A percentile compares a stretch with the other conserved stretches of the same genome.
Evolutionary conservation across 805 yeast species (phyloP).

Genomic region (Ogataea sp.): DNA sequence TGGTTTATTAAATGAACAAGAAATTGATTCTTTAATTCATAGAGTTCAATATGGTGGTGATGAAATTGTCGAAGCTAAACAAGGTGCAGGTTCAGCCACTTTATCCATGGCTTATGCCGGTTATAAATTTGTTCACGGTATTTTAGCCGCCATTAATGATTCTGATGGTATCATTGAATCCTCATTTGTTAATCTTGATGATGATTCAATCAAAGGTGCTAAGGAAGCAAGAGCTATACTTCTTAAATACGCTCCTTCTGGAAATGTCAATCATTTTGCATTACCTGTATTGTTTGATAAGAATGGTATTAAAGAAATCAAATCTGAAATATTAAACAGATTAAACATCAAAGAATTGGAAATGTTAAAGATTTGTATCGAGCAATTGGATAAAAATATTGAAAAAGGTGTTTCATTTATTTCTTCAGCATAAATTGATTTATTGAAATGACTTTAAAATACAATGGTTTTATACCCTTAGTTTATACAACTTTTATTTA

Average conservation of each 20-base stretch:
- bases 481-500: neutral
- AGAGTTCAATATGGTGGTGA: slow-evolving; percentile 96
- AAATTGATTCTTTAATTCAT: slow-evolving; percentile 54
- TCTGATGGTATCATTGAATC: slow-evolving; percentile 60
- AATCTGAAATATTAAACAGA: slow-evolving; percentile 42
- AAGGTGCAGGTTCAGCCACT: slow-evolving; percentile 92
- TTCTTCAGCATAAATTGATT: neutral
- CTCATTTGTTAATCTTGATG: slow-evolving; percentile 47
- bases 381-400: slow-evolving; percentile 46
- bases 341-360: slow-evolving; percentile 46
- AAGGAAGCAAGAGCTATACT: slow-evolving; percentile 35
- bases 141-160: slow-evolving; percentile 56
- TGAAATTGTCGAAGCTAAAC: slow-evolving; percentile 89
- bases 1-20: slow-evolving; percentile 24
- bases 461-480: neutral
- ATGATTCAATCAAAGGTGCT: slow-evolving; percentile 42
- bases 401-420: slow-evolving; percentile 50
- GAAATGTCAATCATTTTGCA: slow-evolving; percentile 39
- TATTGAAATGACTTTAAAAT: neutral
- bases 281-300: slow-evolving; percentile 50
- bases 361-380: slow-evolving; percentile 43
- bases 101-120: slow-evolving; percentile 93
- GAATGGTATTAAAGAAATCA: slow-evolving; percentile 49
- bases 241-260: slow-evolving; percentile 18
- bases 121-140: slow-evolving; percentile 59